Conservation (phyloP, 257 asterid species). For the Euphrasia confusa region DNA sequence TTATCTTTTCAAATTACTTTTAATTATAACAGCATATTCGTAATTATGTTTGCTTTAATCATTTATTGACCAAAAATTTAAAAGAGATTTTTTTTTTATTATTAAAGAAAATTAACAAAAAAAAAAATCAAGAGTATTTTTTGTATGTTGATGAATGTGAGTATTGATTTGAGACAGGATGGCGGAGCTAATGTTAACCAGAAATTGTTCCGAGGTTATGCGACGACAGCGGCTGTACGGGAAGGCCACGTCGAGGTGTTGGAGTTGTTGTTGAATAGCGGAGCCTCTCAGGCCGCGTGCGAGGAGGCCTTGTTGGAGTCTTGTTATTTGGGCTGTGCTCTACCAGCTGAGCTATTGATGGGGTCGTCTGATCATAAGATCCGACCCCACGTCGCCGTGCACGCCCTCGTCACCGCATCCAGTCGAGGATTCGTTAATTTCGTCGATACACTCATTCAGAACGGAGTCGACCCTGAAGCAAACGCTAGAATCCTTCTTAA, state of each 20-base stretch:
- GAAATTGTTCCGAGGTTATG: conserved; percentile 68
- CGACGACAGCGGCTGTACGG: conserved; percentile 73
- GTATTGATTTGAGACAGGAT: conserved; percentile 30
- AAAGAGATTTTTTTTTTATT: too few relatives aligned
- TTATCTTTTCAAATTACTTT: too few relatives aligned
- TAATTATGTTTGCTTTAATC: too few relatives aligned
- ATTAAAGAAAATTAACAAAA: too few relatives aligned
- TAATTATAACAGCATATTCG: too few relatives aligned
- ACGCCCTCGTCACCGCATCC: conserved; percentile 67
- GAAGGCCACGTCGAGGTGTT: conserved; percentile 60
- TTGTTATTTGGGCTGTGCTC: conserved; percentile 42
- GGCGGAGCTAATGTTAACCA: conserved; percentile 63
- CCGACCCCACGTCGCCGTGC: conserved; percentile 68
- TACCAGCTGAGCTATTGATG: conserved; percentile 61
- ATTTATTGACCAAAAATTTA: too few relatives aligned
- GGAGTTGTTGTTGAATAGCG: conserved; percentile 49
- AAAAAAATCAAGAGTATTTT: too few relatives aligned
- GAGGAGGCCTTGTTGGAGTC: conserved; percentile 85
- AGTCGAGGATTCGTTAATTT: conserved; percentile 54
- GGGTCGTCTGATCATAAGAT: conserved; percentile 38
- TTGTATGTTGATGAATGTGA: too few relatives aligned
- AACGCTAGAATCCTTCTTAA: conserved; percentile 63
- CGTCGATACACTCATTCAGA: conserved; percentile 54
- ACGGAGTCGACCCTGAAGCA: conserved; percentile 60
- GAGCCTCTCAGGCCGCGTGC: conserved; percentile 62